Evolutionary conservation across 345 rosid genomes (phyloP).

Genomic region (Capsella bursapastoris): DNA sequence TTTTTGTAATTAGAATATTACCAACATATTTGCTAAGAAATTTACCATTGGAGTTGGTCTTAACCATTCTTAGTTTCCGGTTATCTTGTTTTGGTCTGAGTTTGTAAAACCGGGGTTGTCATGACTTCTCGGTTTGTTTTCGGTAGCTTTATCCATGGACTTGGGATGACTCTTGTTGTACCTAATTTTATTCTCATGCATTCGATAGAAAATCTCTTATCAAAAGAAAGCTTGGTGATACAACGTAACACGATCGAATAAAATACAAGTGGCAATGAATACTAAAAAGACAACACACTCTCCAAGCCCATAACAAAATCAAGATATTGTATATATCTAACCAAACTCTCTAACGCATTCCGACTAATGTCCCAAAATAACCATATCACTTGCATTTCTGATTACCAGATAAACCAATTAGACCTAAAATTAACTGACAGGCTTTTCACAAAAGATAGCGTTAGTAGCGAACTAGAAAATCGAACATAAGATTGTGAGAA

Average conservation of each 20-base stretch:
- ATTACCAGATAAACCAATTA: too few relatives aligned
- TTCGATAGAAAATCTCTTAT: neutral
- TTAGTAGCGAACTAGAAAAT: too few relatives aligned
- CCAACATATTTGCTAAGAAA: too few relatives aligned
- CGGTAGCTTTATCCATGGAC: neutral
- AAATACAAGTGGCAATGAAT: neutral
- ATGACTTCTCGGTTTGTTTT: neutral
- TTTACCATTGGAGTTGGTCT: too few relatives aligned
- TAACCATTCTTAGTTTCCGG: neutral
- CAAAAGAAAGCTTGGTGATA: neutral
- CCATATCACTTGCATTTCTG: too few relatives aligned
- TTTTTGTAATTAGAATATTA: too few relatives aligned
- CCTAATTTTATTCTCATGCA: neutral
- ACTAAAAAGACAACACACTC: neutral
- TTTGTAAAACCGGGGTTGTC: neutral
- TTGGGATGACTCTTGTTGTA: neutral
- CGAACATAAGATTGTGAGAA: too few relatives aligned
- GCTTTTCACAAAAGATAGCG: too few relatives aligned
- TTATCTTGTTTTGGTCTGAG: neutral
- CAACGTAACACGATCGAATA: neutral
- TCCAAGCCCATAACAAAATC: neutral
- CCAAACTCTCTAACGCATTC: neutral
- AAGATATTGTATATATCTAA: neutral
- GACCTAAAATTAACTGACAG: too few relatives aligned
- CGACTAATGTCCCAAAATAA: too few relatives aligned